Evolutionary conservation across 306 rosid species (phyloP).

Genomic region (Citrullus mucosospermus): DNA sequence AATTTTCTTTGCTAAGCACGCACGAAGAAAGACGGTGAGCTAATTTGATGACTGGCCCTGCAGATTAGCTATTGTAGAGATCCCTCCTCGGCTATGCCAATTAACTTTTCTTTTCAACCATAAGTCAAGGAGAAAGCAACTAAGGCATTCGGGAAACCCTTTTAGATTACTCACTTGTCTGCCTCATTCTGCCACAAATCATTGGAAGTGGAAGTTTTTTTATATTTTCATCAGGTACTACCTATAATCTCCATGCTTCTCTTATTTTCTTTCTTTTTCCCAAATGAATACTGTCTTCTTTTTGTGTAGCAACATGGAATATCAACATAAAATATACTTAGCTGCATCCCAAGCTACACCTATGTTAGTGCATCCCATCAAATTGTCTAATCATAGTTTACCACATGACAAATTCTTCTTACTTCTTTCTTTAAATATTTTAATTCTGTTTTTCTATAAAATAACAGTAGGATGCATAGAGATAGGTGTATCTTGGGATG

Average conservation of each 20-base stretch:
- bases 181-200: constrained; percentile 19
- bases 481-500: too few species aligned
- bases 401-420: too few species aligned
- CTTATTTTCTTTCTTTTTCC: not conserved
- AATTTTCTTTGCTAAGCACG: not conserved
- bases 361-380: too few species aligned
- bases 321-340: too few species aligned
- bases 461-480: too few species aligned
- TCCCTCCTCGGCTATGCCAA: not conserved
- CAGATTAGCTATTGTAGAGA: not conserved
- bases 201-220: constrained; percentile 24
- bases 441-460: too few species aligned
- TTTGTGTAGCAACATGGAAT: not conserved
- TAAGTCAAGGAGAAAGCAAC: constrained; percentile 3
- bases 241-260: not conserved
- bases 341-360: too few species aligned
- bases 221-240: constrained; percentile 36
- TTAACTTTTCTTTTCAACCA: constrained; percentile 8
- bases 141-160: not conserved
- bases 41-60: constrained; percentile 22
- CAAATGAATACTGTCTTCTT: not conserved
- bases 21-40: constrained; percentile 24
- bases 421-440: too few species aligned
- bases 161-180: constrained; percentile 5
- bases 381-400: too few species aligned